Evolutionary conservation across 2,329 filamentous ascomycete genomes (phyloP).

Genomic region (Dactylellina cionopaga): DNA sequence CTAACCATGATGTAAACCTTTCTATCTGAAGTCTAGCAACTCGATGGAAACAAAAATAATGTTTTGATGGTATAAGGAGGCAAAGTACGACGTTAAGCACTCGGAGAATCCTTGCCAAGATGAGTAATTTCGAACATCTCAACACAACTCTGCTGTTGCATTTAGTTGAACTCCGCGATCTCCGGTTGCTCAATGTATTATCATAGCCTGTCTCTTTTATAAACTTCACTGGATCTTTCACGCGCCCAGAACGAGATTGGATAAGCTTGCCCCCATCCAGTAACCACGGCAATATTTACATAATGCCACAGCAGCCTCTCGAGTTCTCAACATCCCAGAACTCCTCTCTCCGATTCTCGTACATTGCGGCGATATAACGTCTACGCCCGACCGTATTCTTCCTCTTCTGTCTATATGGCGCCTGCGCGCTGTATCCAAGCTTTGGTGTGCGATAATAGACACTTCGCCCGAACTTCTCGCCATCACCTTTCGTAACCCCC

Average conservation of each 20-base stretch:
- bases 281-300: not conserved
- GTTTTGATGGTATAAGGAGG: no score
- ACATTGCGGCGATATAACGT: not conserved
- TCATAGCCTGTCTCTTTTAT: no score
- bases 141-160: not conserved
- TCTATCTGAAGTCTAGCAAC: no score
- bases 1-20: no score
- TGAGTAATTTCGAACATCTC: not conserved
- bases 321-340: slow-evolving; percentile 16
- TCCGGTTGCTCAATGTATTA: no score
- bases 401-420: not conserved
- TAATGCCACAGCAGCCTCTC: not conserved
- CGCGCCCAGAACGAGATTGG: not conserved
- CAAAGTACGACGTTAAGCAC: no score
- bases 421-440: not conserved
- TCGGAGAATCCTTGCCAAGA: not conserved
- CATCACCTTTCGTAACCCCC: slow-evolving; percentile 13
- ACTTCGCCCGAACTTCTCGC: not conserved
- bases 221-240: not conserved
- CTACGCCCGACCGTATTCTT: not conserved
- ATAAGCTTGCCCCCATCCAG: not conserved
- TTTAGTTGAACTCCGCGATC: no score
- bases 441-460: slow-evolving; percentile 5
- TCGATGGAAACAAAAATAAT: no score
- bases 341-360: slow-evolving; percentile 22